Evolutionary conservation across 2,329 filamentous ascomycete species (phyloP), one percentile per base, ranked within the genome.

Genomic region (Ophiostoma quercus): DNA sequence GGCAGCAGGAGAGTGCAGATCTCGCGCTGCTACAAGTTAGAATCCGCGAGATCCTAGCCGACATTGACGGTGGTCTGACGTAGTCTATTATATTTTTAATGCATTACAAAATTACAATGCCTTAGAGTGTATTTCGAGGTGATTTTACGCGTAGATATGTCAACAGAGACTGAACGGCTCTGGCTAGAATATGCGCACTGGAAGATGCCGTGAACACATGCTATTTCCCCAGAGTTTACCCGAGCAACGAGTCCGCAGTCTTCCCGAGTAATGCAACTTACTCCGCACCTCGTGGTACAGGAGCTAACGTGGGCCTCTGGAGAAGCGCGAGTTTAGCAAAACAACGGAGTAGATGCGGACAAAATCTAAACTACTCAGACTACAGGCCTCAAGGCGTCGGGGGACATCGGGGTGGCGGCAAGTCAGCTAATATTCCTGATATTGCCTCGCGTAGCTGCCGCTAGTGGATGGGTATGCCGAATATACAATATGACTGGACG

Each of bases 1-100:
- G 60, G 60, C 60, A 63, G 60, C 60, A 63, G 14, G 60, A 63
- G 60, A 63, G 60, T 37, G 60, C 60, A 2, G 60, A 63, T 14
- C 60, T 63, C 3, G 16, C 19, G 2, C 32, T 63, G 32, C 60
- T 63, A 32, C 60, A 37, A 16, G 32, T 37, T 6, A 29, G 60
- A 3, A 63, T 63, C 16, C 29, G 60, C 29, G 60, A 63, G 60
- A 63, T 63, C 14, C 60, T 63, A 2, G 60, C 60, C 14, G 60
- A 63, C 14, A 11, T 63, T 12, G 60, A 63, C 60, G 22, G n/a
- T 4, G 51, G 3, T 22, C 6, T 57, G n/a, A 3, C 22, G 9
- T 57, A 57, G 51, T 25, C 9, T 14, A 57, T 8, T 1, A 57
- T 22, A 9, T 2, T 54, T 25, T 22, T 9, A 16, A 54, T 25